Evolutionary conservation across 1,284 basidiomycete genomes (phyloP).

Genomic region (Rhodofomes roseus): DNA sequence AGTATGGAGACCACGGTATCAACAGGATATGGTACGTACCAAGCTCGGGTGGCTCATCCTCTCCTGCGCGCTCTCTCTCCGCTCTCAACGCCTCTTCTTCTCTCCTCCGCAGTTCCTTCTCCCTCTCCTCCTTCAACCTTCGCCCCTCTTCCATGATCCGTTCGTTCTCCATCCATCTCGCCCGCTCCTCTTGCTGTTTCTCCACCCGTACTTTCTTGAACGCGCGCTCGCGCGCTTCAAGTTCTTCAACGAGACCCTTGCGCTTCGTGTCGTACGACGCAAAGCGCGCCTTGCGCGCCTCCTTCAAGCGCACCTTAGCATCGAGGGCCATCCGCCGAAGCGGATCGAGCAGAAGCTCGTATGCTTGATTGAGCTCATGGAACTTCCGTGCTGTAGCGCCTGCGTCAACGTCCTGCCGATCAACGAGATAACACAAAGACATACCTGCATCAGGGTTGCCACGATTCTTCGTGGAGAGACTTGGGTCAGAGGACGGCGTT

Average conservation of each 20-base stretch:
- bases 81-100: slow-evolving; percentile 33
- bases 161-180: slow-evolving; percentile 63
- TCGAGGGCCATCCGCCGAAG: slow-evolving; percentile 81
- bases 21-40: slow-evolving; percentile 33
- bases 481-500: slow-evolving; percentile 21
- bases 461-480: slow-evolving; percentile 51
- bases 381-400: slow-evolving; percentile 66
- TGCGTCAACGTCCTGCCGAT: neutral
- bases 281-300: slow-evolving; percentile 70
- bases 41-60: slow-evolving; percentile 48
- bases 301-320: slow-evolving; percentile 71
- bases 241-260: slow-evolving; percentile 78
- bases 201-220: slow-evolving; percentile 65
- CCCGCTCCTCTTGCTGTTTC: slow-evolving; percentile 53
- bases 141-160: slow-evolving; percentile 78
- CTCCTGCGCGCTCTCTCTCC: slow-evolving; percentile 23
- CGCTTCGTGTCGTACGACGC: slow-evolving; percentile 77
- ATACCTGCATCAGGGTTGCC: slow-evolving; percentile 76
- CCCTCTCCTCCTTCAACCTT: slow-evolving; percentile 64
- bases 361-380: slow-evolving; percentile 82
- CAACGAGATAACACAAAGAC: slow-evolving; percentile 9
- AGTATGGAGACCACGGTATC: too few species aligned
- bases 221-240: slow-evolving; percentile 42
- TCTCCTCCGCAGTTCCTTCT: slow-evolving; percentile 47
- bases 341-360: slow-evolving; percentile 83